Conservation (phyloP, 2,329 filamentous ascomycete species). For the Apiospora malaysiana region DNA sequence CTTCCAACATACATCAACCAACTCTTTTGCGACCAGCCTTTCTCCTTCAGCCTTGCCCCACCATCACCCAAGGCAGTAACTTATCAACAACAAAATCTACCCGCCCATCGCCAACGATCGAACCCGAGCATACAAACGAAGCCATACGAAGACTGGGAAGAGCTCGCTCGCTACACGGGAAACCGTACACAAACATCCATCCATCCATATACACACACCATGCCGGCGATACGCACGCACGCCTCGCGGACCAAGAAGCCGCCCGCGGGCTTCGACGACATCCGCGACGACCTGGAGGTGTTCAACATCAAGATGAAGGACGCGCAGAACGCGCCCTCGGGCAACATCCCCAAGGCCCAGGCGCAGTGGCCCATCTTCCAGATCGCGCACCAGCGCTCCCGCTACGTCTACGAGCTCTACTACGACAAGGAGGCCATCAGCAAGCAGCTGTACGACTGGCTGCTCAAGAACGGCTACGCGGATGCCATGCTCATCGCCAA, state of each 20-base stretch:
- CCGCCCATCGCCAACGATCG: neutral
- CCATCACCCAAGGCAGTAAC: conserved; percentile 25
- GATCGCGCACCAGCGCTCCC: conserved; percentile 88
- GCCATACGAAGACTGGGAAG: neutral
- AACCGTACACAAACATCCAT: no score
- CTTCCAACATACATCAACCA: conserved; percentile 3
- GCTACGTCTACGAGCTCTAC: conserved; percentile 97
- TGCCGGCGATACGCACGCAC: conserved; percentile 77
- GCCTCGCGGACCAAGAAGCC: conserved; percentile 80
- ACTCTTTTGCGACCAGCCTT: conserved; percentile 20
- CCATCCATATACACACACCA: conserved; percentile 43
- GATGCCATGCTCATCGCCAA: conserved; percentile 96
- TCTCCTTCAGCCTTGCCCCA: conserved; percentile 39
- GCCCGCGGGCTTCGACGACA: conserved; percentile 85
- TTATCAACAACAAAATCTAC: conserved; percentile 11
- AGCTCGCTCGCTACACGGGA: neutral
- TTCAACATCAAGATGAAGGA: conserved; percentile 94
- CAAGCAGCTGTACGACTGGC: conserved; percentile 91
- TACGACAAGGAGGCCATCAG: conserved; percentile 97
- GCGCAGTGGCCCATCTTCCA: conserved; percentile 97
- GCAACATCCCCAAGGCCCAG: conserved; percentile 82
- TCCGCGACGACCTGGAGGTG: conserved; percentile 84
- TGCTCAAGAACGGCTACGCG: conserved; percentile 95
- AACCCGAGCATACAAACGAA: neutral
- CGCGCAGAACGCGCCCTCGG: conserved; percentile 87